Evolutionary conservation across 768 basidiomycete species (phyloP), one percentile per base, ranked within the genome.

Genomic region (Omphalotus guepiniiformis): DNA sequence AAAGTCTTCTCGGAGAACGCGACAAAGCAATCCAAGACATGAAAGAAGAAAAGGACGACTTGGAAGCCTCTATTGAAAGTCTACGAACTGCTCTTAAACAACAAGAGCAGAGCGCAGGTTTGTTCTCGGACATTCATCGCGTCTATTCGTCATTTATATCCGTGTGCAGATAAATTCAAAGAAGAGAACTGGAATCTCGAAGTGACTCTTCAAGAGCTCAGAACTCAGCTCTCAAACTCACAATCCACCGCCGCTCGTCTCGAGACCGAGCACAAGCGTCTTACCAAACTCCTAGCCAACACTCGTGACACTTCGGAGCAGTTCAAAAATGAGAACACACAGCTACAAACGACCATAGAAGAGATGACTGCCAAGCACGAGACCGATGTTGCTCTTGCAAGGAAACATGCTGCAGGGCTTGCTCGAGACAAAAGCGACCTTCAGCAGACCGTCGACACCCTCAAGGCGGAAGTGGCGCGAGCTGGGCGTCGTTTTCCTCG

Each of bases 181-280:
- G 95, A 98, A 68, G 93, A 94, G 68, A 98, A 96, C 63, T 98
- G 96, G 96, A 95, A 98, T 60, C 82, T 97, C 48, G 95, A 98
- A 70, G 93, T 97, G 40, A 79, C 80, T 13, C 71, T 93, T 23
- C 95, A 98, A 63, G 93, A 96, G 50, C 75, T 93, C 19, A 84
- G 85, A 30, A 69, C 78, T 1, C 82, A 88, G 54, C 72, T 87
- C 38, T 60, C 75, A 25, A 83, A 88, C 40, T 75, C 80, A 1
- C 83, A 89, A 53, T 66, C 82, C 15, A 72, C 82, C 6, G 67
- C 75, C 3, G 76, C 80, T 53, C 83, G 89, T 37, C 71, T 89
- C 18, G 91, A 94, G 58, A 70, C 79, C 29, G 96, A 97, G 54
- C 82, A 87, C 53, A 87, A 91, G 63, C 83, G 88, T 3, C 74